These are phyloP conservation scores for Coix lacrymajobi DNA, from an alignment of 176 grass and related monocot genomes.

Conservation along the genomic window DNA sequence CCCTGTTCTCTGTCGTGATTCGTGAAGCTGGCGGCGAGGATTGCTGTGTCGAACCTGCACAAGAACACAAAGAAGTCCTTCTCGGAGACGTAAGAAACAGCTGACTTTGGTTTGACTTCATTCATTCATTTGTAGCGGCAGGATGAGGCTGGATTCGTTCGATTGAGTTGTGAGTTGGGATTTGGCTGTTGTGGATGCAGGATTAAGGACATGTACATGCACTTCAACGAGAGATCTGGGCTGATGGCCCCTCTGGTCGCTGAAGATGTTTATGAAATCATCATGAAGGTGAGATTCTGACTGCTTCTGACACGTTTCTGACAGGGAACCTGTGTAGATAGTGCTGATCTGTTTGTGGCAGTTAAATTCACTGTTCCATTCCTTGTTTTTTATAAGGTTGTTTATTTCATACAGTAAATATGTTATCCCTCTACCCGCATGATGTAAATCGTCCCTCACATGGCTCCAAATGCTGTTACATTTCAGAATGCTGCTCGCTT, in stretches of 20 bases:
- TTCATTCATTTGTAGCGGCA: not conserved
- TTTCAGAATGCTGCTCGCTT: constrained; percentile 81
- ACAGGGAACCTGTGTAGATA: not conserved
- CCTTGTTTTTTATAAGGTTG: not conserved
- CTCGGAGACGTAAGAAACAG: constrained; percentile 64
- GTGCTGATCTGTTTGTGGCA: not conserved
- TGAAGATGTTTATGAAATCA: constrained; percentile 82
- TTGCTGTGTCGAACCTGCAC: constrained; percentile 89
- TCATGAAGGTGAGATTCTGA: constrained; percentile 69
- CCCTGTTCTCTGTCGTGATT: not conserved
- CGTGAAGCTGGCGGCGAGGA: constrained; percentile 82
- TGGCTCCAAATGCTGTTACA: not conserved
- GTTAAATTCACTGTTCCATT: constrained; percentile 1
- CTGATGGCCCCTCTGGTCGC: constrained; percentile 71
- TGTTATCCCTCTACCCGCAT: not conserved
- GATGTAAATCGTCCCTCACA: not conserved
- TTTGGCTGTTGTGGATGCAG: constrained; percentile 35
- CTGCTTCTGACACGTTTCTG: not conserved
- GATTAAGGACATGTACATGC: constrained; percentile 75
- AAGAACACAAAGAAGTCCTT: constrained; percentile 97
- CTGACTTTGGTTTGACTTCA: not conserved
- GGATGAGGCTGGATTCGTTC: not conserved
- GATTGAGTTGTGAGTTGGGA: not conserved
- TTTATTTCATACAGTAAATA: not conserved
- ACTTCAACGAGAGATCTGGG: constrained; percentile 78